phyloP scores from a whole-genome alignment of 495 filamentous ascomycete species.

The Penicillium verhagenii region DNA sequence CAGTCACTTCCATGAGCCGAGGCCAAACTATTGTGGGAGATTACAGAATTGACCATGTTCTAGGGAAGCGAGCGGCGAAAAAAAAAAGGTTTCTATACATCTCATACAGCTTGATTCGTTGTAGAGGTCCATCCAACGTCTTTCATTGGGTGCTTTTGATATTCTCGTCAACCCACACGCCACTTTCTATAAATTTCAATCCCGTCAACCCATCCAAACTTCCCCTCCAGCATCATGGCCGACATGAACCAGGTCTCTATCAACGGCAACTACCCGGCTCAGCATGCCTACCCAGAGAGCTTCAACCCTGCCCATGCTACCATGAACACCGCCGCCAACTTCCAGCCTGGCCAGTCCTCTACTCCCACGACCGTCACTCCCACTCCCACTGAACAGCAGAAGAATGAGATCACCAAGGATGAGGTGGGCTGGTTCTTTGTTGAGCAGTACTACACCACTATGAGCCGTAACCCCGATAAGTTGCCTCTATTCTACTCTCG shows the following conservation, averaged over 20 bases:
- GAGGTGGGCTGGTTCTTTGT: conserved; percentile 99
- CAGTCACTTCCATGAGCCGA: not conserved
- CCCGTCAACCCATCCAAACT: not conserved
- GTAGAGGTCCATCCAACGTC: not conserved
- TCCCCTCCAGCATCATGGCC: conserved; percentile 34
- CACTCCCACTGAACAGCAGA: conserved; percentile 39
- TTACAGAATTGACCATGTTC: conserved; percentile 13
- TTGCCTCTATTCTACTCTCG: conserved; percentile 87
- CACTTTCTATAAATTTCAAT: conserved; percentile 1
- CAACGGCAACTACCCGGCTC: conserved; percentile 46
- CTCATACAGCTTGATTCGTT: conserved; percentile 4
- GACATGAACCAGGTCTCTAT: conserved; percentile 44
- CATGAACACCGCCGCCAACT: conserved; percentile 41
- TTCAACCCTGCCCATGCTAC: conserved; percentile 36
- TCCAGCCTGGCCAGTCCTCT: conserved; percentile 46
- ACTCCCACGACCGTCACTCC: conserved; percentile 43
- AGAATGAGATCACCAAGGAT: conserved; percentile 62
- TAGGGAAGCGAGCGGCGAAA: conserved; percentile 22
- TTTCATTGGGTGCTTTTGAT: not conserved
- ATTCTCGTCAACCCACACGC: not conserved
- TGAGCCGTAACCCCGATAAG: conserved; percentile 91
- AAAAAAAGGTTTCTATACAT: conserved; percentile 16
- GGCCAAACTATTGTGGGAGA: conserved; percentile 1
- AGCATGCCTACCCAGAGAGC: conserved; percentile 42
- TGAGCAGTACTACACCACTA: conserved; percentile 97